Conservation (phyloP, 352 stramenopile species). For the Phytophthora colocasiae region DNA sequence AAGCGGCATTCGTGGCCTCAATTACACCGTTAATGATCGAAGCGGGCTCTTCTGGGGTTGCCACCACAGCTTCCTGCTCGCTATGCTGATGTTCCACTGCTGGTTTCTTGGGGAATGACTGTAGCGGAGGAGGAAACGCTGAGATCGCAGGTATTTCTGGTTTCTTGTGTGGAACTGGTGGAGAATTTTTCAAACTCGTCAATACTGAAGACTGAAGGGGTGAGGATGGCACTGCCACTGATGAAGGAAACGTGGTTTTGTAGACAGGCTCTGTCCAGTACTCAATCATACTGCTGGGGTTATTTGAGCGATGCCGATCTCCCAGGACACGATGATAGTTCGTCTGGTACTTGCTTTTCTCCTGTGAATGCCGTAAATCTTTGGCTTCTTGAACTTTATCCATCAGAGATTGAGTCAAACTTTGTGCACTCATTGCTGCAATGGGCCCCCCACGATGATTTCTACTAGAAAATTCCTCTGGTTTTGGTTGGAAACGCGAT, state of each 20-base stretch:
- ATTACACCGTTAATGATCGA: constrained; percentile 13
- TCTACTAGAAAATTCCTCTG: not conserved
- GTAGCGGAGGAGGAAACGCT: not conserved
- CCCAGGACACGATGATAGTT: not conserved
- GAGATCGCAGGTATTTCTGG: constrained; percentile 30
- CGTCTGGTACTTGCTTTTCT: not conserved
- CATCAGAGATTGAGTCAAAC: constrained; percentile 38
- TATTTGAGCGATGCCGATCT: not conserved
- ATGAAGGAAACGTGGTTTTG: not conserved
- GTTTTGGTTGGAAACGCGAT: not conserved
- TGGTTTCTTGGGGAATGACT: not conserved
- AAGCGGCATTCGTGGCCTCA: constrained; percentile 8
- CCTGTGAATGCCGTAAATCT: constrained; percentile 15
- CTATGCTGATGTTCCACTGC: not conserved
- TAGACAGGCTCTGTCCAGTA: not conserved
- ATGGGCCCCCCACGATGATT: not conserved
- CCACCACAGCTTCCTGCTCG: not conserved
- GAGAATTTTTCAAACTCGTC: not conserved
- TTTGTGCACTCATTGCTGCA: not conserved
- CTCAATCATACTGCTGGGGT: not conserved
- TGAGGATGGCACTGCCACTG: not conserved
- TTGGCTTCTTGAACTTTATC: constrained; percentile 55
- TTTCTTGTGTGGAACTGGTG: constrained; percentile 31
- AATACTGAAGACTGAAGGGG: not conserved
- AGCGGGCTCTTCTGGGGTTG: not conserved